phyloP scores from a whole-genome alignment of 2,329 filamentous ascomycete genomes.

The Colletotrichum liaoningense region DNA sequence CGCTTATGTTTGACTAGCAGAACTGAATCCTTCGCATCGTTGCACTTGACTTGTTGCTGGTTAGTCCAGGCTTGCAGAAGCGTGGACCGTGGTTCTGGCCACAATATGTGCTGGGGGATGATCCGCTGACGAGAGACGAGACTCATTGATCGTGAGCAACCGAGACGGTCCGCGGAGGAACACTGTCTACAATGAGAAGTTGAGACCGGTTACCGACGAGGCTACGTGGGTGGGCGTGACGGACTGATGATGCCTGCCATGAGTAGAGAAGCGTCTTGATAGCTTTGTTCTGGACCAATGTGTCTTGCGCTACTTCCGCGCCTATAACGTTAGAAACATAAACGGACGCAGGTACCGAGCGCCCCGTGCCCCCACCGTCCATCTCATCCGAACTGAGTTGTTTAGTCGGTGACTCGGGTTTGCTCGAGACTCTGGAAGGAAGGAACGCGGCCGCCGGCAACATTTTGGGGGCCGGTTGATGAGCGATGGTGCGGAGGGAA shows the following conservation, averaged over 20 bases:
- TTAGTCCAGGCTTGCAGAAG: conserved; percentile 21
- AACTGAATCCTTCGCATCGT: conserved; percentile 13
- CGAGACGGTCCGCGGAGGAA: conserved; percentile 10
- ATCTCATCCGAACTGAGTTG: conserved; percentile 15
- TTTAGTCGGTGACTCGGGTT: conserved; percentile 13
- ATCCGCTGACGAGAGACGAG: conserved; percentile 25
- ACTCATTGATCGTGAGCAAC: neutral
- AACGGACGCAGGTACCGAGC: conserved; percentile 5
- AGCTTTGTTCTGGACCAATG: conserved; percentile 23
- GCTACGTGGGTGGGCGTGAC: conserved; percentile 7
- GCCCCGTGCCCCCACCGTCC: neutral
- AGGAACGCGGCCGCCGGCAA: neutral
- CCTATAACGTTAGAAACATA: conserved; percentile 7
- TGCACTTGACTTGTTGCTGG: conserved; percentile 23
- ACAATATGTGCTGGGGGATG: conserved; percentile 15
- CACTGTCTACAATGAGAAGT: conserved; percentile 22
- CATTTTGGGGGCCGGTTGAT: neutral
- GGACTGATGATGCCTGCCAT: neutral
- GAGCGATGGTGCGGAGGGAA: conserved; percentile 1
- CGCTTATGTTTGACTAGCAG: conserved; percentile 32
- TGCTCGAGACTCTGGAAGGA: neutral
- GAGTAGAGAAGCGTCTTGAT: conserved; percentile 3
- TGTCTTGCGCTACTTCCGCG: conserved; percentile 1
- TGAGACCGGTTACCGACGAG: neutral
- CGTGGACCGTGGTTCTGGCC: conserved; percentile 9